These are phyloP conservation scores for Trebouxiophyceae sp. DNA, from an alignment of 163 green algal species.

Conservation along the genomic window DNA sequence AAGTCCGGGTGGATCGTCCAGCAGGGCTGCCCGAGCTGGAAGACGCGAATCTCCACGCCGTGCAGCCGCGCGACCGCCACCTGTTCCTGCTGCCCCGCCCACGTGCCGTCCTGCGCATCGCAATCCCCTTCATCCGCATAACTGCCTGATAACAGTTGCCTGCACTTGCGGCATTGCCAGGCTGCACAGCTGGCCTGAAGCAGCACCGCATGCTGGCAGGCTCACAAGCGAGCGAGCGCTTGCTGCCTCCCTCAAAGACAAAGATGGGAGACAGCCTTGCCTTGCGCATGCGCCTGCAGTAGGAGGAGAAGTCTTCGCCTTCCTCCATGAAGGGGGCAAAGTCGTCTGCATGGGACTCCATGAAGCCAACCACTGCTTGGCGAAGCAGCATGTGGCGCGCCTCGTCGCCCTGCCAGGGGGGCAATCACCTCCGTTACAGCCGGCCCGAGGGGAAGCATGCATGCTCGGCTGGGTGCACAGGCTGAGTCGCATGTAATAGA, in stretches of 20 bases:
- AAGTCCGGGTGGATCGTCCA: slow-evolving; percentile 12
- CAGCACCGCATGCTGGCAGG: background rate
- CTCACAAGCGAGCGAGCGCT: background rate
- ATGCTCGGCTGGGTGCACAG: no score
- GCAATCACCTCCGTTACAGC: no score
- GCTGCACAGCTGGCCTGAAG: background rate
- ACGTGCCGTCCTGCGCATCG: slow-evolving; percentile 31
- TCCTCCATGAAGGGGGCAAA: slow-evolving; percentile 69
- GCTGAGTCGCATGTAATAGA: no score
- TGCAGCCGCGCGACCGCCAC: slow-evolving; percentile 42
- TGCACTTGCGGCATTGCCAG: no score
- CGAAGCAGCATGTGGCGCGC: slow-evolving; percentile 27
- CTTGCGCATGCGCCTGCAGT: slow-evolving; percentile 52
- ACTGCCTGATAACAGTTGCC: background rate
- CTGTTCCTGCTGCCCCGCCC: slow-evolving; percentile 59
- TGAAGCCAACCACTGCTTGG: slow-evolving; percentile 29
- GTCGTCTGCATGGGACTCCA: slow-evolving; percentile 29
- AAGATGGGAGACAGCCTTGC: no score
- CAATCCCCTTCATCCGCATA: background rate
- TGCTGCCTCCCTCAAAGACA: no score
- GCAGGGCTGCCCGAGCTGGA: slow-evolving; percentile 49
- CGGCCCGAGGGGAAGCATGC: no score
- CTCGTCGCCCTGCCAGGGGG: slow-evolving; percentile 27
- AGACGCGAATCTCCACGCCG: slow-evolving; percentile 44
- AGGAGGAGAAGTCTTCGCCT: slow-evolving; percentile 44